A percentile compares a stretch with the other conserved stretches of the same genome.
Evolutionary conservation across 2,329 filamentous ascomycete species (phyloP).

Genomic region (Paramyrothecium roridum): DNA sequence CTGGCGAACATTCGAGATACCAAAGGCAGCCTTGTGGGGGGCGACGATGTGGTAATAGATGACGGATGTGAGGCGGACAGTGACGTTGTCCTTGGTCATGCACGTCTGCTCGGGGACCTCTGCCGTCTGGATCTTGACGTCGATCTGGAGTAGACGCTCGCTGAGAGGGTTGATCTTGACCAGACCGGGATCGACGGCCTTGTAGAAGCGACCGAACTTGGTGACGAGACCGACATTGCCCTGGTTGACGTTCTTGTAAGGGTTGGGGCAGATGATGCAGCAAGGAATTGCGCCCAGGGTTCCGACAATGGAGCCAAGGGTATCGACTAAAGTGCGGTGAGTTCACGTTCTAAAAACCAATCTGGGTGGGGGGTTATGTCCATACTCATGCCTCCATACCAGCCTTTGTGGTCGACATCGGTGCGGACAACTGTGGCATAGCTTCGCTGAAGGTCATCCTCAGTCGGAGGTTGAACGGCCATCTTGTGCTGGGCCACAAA

Average conservation of each 20-base stretch:
- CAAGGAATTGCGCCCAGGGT: slow-evolving; percentile 84
- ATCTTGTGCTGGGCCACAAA: slow-evolving; percentile 56
- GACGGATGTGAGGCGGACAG: slow-evolving; percentile 87
- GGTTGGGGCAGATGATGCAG: slow-evolving; percentile 90
- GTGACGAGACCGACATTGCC: slow-evolving; percentile 94
- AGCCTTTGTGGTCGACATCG: slow-evolving; percentile 71
- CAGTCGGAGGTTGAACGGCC: slow-evolving; percentile 73
- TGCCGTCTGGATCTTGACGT: slow-evolving; percentile 99
- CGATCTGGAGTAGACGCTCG: slow-evolving; percentile 84
- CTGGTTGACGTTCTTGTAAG: slow-evolving; percentile 88
- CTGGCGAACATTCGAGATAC: slow-evolving; percentile 90
- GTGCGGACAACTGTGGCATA: slow-evolving; percentile 66
- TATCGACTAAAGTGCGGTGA: slow-evolving; percentile 54
- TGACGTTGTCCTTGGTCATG: slow-evolving; percentile 99
- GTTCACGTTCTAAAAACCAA: neutral
- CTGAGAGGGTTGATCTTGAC: slow-evolving; percentile 97
- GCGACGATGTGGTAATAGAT: slow-evolving; percentile 98
- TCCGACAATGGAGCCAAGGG: slow-evolving; percentile 71
- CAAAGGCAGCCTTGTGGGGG: slow-evolving; percentile 95
- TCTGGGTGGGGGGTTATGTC: slow-evolving; percentile 12
- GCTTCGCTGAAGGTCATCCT: slow-evolving; percentile 80
- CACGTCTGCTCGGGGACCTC: slow-evolving; percentile 95
- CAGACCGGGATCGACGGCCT: slow-evolving; percentile 92
- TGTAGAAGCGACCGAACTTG: slow-evolving; percentile 92
- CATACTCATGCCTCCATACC: slow-evolving; percentile 86